Base-by-base conservation (phyloP, 495 filamentous ascomycete genomes). In the Podospora pseudocomata region DNA sequence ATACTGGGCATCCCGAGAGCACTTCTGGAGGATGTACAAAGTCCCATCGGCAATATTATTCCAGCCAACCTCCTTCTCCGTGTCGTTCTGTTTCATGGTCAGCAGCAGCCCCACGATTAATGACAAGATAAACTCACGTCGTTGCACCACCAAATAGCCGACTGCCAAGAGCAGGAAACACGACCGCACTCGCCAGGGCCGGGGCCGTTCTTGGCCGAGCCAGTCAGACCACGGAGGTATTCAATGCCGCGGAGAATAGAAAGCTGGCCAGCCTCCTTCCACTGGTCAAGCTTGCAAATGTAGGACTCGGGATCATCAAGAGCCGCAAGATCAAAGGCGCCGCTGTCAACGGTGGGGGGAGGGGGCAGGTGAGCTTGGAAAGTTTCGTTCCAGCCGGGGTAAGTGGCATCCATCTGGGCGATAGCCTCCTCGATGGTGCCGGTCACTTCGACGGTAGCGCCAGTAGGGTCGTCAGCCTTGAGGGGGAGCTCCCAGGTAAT, bases 61-160 rank as follows among this genome's bases (percentile, higher is more conserved):
- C 39, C 39, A 49, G 9, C 15, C 9, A 16, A 49, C 9, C 39
- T 49, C 39, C 39, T 49, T 49, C 9, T 49, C 39, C 5, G 7
- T 1, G 13, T 49, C 39, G 39, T 49, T 49, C 39, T 49, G 13
- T 16, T 49, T 7, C 39, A 16, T 49, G 7, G 39, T 49, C 13
- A 49, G 39, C 39, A 9, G 39, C 23, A 49, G 15, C 3, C 6
- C 34, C 9, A 49, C 7, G 39, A 11, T 13, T 13, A 13, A 49
- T 39, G 13, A 49, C 39, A 49, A 16, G 39, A 13, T 16, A 49
- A 49, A 72, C 60, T 39, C 27, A 71, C 66, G 60, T 79, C 75
- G 26, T 79, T 79, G 66, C 77, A 79, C 70, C 72, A 71, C 5
- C 28, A 75, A 9, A 78, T 77, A 2, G 71, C 75, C 0, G 69